These are phyloP conservation scores for Globisporangium sylvaticum DNA, from an alignment of 352 stramenopile species.

Conservation along the genomic window DNA sequence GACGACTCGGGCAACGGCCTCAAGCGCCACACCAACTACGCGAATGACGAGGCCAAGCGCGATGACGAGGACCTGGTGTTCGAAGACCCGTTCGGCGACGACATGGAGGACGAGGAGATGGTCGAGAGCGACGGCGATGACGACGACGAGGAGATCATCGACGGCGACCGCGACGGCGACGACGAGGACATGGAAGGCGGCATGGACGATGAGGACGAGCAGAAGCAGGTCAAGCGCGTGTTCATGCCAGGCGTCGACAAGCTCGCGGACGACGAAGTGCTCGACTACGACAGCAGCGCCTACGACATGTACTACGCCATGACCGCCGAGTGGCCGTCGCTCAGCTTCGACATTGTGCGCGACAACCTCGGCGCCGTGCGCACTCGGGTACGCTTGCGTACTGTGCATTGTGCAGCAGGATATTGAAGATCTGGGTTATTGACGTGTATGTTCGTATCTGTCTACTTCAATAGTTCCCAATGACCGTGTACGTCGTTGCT, in stretches of 20 bases:
- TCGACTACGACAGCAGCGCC: constrained; percentile 98
- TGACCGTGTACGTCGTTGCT: constrained; percentile 94
- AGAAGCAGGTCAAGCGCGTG: constrained; percentile 78
- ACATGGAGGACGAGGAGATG: constrained; percentile 90
- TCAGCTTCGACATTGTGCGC: constrained; percentile 96
- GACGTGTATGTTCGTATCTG: neutral
- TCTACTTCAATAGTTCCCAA: constrained; percentile 81
- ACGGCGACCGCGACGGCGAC: constrained; percentile 36
- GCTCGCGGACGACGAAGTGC: constrained; percentile 90
- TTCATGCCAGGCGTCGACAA: constrained; percentile 93
- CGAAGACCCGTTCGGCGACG: constrained; percentile 87
- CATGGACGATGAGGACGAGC: constrained; percentile 58
- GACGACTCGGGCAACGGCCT: constrained; percentile 31
- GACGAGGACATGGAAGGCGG: constrained; percentile 52
- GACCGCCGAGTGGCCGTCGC: constrained; percentile 95
- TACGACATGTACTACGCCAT: constrained; percentile 99
- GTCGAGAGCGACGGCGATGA: constrained; percentile 76
- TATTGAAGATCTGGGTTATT: neutral
- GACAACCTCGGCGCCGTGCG: constrained; percentile 94
- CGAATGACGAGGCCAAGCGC: constrained; percentile 19
- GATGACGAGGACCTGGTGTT: constrained; percentile 74
- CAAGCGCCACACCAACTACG: constrained; percentile 54
- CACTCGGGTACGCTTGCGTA: constrained; percentile 30
- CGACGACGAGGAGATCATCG: constrained; percentile 59
- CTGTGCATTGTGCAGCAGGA: neutral